Conservation (phyloP, 768 basidiomycete genomes). For the Rhizopogon salebrosus region DNA sequence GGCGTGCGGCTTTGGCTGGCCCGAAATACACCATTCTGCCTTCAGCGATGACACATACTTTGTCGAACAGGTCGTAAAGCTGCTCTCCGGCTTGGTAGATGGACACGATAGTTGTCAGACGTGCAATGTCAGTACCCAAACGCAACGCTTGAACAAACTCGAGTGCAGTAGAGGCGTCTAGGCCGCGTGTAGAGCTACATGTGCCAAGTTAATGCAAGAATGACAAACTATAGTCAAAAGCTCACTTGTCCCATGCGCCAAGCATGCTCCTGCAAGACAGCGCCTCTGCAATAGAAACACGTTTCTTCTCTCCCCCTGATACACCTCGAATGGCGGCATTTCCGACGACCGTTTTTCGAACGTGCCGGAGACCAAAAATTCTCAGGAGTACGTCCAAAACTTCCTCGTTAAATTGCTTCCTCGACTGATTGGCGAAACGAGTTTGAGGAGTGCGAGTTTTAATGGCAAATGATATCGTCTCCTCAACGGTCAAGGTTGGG, state of each 20-base stretch:
- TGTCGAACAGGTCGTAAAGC: constrained; percentile 78
- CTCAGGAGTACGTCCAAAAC: constrained; percentile 49
- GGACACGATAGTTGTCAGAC: constrained; percentile 69
- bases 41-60: constrained; percentile 77
- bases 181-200: constrained; percentile 55
- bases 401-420: constrained; percentile 21
- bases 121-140: constrained; percentile 78
- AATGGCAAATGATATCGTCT: constrained; percentile 49
- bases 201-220: not conserved
- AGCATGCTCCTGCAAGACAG: constrained; percentile 61
- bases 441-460: constrained; percentile 40
- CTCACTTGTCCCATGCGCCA: constrained; percentile 71
- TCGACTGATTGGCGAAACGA: constrained; percentile 15
- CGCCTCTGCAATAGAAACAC: constrained; percentile 75
- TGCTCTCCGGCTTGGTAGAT: constrained; percentile 80
- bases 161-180: constrained; percentile 83
- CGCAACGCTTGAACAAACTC: constrained; percentile 80
- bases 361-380: constrained; percentile 74
- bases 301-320: constrained; percentile 74
- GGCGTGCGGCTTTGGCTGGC: constrained; percentile 62
- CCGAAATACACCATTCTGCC: constrained; percentile 84
- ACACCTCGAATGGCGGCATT: constrained; percentile 73
- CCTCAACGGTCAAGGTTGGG: constrained; percentile 42
- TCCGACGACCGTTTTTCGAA: constrained; percentile 68
- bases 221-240: constrained; percentile 43